Evolutionary conservation across 148 eudicot genomes (phyloP), one percentile per base, ranked within the genome.

Genomic region (Nyssa sinensis): DNA sequence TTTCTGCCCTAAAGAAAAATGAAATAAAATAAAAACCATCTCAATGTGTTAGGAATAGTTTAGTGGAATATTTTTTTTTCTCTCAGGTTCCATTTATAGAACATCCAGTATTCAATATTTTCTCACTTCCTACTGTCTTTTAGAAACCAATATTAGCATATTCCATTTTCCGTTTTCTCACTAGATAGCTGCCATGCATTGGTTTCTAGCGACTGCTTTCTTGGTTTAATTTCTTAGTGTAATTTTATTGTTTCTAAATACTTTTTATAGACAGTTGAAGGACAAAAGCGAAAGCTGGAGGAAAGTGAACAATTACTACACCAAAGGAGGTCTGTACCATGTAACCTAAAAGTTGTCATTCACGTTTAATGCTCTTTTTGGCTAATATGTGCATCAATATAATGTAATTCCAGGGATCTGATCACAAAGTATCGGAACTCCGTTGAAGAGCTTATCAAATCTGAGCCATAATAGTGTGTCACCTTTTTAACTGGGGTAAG

Each of bases 211-310:
- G 19, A 53, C 4, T 53, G 19, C 4, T n/a, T 53, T 10, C 1
- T 53, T 17, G 59, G 24, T 53, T 53, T 7, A 6, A 17, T 16
- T 53, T 53, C n/a, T 53, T 53, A 53, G 24, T 21, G 19, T 21
- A 53, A 53, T 53, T 53, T 53, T 3, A 23, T 19, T 34, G 10
- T 59, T 63, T 30, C 58, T 67, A 23, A 61, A 47, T 68, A 23
- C 64, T 79, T 67, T 35, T 51, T 65, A 59, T 79, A 93, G 98
- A 89, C 96, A 69, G 93, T 94, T 34, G 98, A 92, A 71, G 96
- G 87, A 51, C 94, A 92, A 78, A 94, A 92, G 79, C 86, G 59
- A 66, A 89, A 79, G 78, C 67, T 92, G 72, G 96, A 90, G 79
- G 94, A 92, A 84, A 85, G 87, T 10, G 88, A 88, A 64, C 89